These are phyloP conservation scores for Blastomyces gilchristii DNA, from an alignment of 2,329 filamentous ascomycete genomes.

Conservation along the genomic window DNA sequence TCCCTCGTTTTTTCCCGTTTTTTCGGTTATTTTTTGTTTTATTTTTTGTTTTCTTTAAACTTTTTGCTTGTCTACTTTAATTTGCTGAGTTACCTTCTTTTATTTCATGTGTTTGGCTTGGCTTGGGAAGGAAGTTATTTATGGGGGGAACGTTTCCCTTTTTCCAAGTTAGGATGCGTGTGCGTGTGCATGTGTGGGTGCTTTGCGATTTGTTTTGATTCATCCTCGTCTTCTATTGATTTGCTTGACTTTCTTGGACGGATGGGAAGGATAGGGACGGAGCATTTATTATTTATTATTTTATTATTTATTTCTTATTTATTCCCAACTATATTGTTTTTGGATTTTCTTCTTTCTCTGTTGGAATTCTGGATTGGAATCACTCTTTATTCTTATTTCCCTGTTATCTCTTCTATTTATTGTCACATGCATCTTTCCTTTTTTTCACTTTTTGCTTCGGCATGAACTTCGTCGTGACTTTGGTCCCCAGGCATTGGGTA, in stretches of 20 bases:
- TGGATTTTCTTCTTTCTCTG: not conserved
- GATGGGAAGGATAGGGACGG: not conserved
- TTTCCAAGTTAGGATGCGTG: not conserved
- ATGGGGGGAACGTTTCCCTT: not conserved
- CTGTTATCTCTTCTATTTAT: not conserved
- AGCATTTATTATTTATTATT: not conserved
- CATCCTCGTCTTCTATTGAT: too few relatives aligned
- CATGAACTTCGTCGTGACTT: not conserved
- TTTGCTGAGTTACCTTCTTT: not conserved
- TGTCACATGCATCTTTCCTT: not conserved
- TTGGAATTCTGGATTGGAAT: not conserved
- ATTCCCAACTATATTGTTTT: not conserved
- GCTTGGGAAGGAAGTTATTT: not conserved
- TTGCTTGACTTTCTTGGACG: not conserved
- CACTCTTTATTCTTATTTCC: not conserved
- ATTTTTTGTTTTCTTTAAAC: not conserved
- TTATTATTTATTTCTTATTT: not conserved
- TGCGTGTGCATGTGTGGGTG: not conserved
- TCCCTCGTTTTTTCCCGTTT: not conserved
- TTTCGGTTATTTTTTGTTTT: not conserved
- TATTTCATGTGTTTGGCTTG: not conserved
- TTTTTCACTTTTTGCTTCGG: not conserved
- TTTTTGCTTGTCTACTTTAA: not conserved
- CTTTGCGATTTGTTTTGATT: not conserved
- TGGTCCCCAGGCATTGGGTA: not conserved